These are phyloP conservation scores for Crotalaria pallida DNA, from an alignment of 306 rosid genomes.

Conservation along the genomic window DNA sequence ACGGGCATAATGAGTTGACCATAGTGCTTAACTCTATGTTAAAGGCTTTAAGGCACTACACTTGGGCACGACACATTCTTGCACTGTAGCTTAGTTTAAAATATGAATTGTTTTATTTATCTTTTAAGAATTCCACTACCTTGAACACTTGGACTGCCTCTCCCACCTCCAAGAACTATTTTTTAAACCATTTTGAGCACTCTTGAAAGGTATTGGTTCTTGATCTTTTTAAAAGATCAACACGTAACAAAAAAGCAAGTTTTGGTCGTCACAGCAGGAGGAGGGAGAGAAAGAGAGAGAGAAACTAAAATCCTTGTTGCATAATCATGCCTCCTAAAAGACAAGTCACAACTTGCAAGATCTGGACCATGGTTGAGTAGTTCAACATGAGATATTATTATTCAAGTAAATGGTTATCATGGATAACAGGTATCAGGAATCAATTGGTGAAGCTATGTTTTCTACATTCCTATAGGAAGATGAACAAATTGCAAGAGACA, in stretches of 20 bases:
- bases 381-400: not conserved
- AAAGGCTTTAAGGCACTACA: not conserved
- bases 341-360: slow-evolving; percentile 14
- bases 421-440: not conserved
- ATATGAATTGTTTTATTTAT: not conserved
- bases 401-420: not conserved
- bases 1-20: slow-evolving; percentile 23
- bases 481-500: not conserved
- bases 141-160: slow-evolving; percentile 20
- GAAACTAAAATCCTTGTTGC: slow-evolving; percentile 6
- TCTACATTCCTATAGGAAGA: not conserved
- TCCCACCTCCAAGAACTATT: not conserved
- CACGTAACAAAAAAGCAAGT: slow-evolving; percentile 24
- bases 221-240: slow-evolving; percentile 22
- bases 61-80: slow-evolving; percentile 1
- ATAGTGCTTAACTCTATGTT: not conserved
- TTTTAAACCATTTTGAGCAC: slow-evolving; percentile 3
- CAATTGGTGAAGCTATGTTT: not conserved
- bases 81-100: not conserved
- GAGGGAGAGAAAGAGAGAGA: slow-evolving; percentile 2
- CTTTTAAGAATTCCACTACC: slow-evolving; percentile 27
- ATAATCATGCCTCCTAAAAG: slow-evolving; percentile 13
- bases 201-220: slow-evolving; percentile 37
- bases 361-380: not conserved
- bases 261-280: slow-evolving; percentile 18